Percentiles rank a stretch among this genome's conserved stretches.
Evolutionary conservation across 805 yeast species (phyloP).

Genomic region (Ogataea populi-albae): DNA sequence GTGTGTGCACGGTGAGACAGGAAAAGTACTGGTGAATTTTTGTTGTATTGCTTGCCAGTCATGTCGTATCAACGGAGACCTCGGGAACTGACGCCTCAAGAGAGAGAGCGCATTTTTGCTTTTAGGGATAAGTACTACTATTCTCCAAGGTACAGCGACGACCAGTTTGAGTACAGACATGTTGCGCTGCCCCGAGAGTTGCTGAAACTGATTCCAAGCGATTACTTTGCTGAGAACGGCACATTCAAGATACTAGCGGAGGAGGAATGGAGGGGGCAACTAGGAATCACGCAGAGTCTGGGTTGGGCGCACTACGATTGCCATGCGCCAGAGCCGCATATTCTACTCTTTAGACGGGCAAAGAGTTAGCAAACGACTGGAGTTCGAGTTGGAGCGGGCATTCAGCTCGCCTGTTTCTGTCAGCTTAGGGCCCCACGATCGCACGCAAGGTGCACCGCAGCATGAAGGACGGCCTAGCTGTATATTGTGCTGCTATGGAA

Average conservation of each 20-base stretch:
- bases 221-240: constrained; percentile 92
- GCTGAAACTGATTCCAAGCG: constrained; percentile 91
- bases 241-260: constrained; percentile 86
- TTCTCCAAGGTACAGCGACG: constrained; percentile 91
- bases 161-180: constrained; percentile 89
- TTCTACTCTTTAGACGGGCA: constrained; percentile 78
- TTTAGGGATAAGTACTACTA: constrained; percentile 94
- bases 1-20: too few species aligned
- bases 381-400: too few species aligned
- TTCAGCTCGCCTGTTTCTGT: too few species aligned
- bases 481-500: too few species aligned
- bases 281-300: constrained; percentile 93
- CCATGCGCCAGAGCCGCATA: constrained; percentile 98
- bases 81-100: constrained; percentile 77
- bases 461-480: too few species aligned
- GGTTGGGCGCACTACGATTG: constrained; percentile 99
- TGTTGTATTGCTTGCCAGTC: too few species aligned
- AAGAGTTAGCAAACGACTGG: constrained; percentile 20
- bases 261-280: constrained; percentile 94
- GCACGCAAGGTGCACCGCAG: too few species aligned
- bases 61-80: constrained; percentile 41
- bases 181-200: constrained; percentile 95
- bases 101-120: constrained; percentile 81
- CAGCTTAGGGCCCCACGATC: too few species aligned
- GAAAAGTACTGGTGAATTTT: too few species aligned